Conservation (phyloP, 2,329 filamentous ascomycete genomes). For the Didymella glomerata region DNA sequence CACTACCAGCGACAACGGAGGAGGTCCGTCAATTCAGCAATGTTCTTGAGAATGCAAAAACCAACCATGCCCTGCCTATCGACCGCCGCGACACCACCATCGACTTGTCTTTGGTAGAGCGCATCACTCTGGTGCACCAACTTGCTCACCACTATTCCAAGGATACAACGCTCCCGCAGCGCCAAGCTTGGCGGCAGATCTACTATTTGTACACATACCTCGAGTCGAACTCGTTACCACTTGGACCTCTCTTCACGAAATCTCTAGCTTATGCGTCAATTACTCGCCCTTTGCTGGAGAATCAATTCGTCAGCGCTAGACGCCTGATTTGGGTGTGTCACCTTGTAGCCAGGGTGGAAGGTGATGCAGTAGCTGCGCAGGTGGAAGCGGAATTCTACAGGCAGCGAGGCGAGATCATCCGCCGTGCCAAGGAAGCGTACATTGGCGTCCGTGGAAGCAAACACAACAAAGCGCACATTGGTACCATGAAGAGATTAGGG, state of each 20-base stretch:
- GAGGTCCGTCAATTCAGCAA: slow-evolving; percentile 35
- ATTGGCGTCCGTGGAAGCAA: slow-evolving; percentile 29
- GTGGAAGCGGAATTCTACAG: slow-evolving; percentile 40
- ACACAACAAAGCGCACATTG: slow-evolving; percentile 36
- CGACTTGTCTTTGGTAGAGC: slow-evolving; percentile 26
- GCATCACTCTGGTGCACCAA: slow-evolving; percentile 41
- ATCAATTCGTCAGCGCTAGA: slow-evolving; percentile 40
- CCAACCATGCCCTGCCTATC: slow-evolving; percentile 36
- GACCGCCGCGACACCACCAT: slow-evolving; percentile 27
- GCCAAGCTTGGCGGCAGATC: slow-evolving; percentile 37
- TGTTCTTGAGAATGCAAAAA: slow-evolving; percentile 37
- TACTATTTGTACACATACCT: slow-evolving; percentile 44
- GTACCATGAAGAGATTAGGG: slow-evolving; percentile 41
- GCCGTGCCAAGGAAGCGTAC: slow-evolving; percentile 31
- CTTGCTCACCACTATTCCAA: slow-evolving; percentile 46
- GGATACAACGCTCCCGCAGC: slow-evolving; percentile 32
- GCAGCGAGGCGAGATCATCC: slow-evolving; percentile 44
- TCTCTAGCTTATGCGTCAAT: slow-evolving; percentile 39
- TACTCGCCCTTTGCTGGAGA: slow-evolving; percentile 38
- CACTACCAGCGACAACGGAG: slow-evolving; percentile 4
- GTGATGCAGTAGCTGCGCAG: slow-evolving; percentile 36
- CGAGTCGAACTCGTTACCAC: slow-evolving; percentile 26
- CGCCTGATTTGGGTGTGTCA: slow-evolving; percentile 43
- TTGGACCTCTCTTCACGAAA: slow-evolving; percentile 43
- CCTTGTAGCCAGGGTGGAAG: slow-evolving; percentile 42